A percentile compares a stretch with the other conserved stretches of the same genome.
These are phyloP conservation scores for Paradendryphiella salina DNA, from an alignment of 2,329 filamentous ascomycete genomes.

Conservation along the genomic window DNA sequence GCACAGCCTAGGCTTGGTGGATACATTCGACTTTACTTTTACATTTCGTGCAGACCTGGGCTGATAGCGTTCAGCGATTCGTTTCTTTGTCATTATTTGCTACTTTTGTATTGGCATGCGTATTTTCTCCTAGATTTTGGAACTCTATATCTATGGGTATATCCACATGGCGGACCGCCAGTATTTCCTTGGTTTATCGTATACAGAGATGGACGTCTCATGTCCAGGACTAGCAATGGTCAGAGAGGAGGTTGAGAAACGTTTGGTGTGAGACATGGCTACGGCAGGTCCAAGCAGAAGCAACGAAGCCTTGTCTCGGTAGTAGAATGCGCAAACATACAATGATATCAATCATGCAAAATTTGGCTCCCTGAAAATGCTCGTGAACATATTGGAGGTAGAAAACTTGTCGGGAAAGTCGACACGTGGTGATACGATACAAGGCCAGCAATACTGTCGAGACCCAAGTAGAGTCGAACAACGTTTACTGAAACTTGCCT, in stretches of 20 bases:
- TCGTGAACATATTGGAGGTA: too few species aligned
- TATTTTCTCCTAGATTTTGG: slow-evolving; percentile 7
- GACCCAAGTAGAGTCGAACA: too few species aligned
- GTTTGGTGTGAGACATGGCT: slow-evolving; percentile 13
- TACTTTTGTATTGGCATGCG: slow-evolving; percentile 7
- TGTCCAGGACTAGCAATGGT: slow-evolving; percentile 17
- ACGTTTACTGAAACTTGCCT: too few species aligned
- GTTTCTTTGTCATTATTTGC: slow-evolving; percentile 26
- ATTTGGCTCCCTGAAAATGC: background rate
- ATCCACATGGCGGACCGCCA: slow-evolving; percentile 10
- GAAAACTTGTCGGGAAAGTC: too few species aligned
- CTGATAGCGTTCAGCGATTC: slow-evolving; percentile 44
- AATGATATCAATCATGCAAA: slow-evolving; percentile 16
- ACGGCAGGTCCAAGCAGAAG: slow-evolving; percentile 28
- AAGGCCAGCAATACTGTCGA: too few species aligned
- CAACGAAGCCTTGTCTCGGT: slow-evolving; percentile 7
- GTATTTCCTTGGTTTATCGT: slow-evolving; percentile 14
- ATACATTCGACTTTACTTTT: slow-evolving; percentile 14
- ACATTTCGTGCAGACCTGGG: slow-evolving; percentile 21
- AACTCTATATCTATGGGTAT: slow-evolving; percentile 11
- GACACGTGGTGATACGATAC: too few species aligned
- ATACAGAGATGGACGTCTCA: slow-evolving; percentile 10
- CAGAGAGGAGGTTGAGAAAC: slow-evolving; percentile 13
- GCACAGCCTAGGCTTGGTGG: slow-evolving; percentile 15
- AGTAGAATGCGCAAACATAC: slow-evolving; percentile 23